These are phyloP conservation scores for Xylaria sp. DNA, from an alignment of 495 filamentous ascomycete species.

Conservation along the genomic window DNA sequence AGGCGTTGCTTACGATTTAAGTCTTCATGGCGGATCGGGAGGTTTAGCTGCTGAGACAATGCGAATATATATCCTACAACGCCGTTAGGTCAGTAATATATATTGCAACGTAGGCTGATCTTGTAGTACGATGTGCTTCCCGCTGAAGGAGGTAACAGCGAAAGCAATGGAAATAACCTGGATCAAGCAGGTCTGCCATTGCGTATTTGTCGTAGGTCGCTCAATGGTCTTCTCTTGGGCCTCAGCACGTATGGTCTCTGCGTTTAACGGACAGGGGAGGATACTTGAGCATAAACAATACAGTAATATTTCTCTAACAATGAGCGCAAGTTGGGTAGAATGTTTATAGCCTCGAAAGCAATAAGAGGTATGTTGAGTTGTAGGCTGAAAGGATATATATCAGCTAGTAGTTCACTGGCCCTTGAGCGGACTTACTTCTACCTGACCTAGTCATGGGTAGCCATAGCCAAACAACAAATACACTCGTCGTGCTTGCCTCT, in stretches of 20 bases:
- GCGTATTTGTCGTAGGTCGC: not conserved
- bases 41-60: no score
- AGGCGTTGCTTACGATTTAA: not conserved
- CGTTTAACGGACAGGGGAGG: not conserved
- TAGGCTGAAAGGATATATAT: not conserved
- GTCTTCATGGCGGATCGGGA: not conserved
- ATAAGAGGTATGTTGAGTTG: not conserved
- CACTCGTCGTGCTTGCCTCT: not conserved
- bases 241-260: not conserved
- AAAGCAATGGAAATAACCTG: not conserved
- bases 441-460: not conserved
- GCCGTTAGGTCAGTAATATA: not conserved
- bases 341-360: not conserved
- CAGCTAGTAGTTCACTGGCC: not conserved
- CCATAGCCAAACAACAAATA: not conserved
- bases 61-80: not conserved
- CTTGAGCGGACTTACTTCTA: not conserved
- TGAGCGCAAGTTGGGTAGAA: not conserved
- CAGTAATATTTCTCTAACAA: not conserved
- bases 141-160: not conserved
- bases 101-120: not conserved
- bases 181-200: not conserved
- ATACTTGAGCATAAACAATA: not conserved
- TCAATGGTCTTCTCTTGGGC: not conserved
- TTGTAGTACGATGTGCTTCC: no score